These are phyloP conservation scores for Eucalyptus dawsonii DNA, from an alignment of 345 rosid genomes.

Conservation along the genomic window DNA sequence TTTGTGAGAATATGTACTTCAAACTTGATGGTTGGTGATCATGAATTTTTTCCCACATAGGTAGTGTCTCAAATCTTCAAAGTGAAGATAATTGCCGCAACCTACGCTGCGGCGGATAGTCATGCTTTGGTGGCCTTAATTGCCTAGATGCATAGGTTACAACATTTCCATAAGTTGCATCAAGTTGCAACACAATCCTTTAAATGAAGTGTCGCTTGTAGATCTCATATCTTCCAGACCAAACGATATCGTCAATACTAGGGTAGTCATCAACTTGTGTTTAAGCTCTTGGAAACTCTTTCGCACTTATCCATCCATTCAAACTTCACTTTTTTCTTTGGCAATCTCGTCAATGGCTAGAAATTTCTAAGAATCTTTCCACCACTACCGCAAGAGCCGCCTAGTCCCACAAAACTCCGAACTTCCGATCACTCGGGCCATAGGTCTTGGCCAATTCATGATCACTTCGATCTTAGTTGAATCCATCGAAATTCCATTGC, in stretches of 20 bases:
- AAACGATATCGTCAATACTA: accelerated
- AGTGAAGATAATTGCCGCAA: accelerated
- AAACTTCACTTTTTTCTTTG: no score
- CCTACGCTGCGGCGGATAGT: accelerated
- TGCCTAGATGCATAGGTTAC: no score
- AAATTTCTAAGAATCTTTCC: accelerated
- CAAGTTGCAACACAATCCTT: accelerated
- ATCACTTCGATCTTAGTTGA: accelerated
- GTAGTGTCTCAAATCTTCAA: no score
- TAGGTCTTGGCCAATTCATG: no score
- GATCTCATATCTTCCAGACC: accelerated
- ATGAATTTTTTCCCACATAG: accelerated
- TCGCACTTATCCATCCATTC: accelerated
- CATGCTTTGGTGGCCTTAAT: no score
- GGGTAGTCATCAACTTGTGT: no score
- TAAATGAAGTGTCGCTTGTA: accelerated
- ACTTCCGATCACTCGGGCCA: no score
- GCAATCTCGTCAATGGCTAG: accelerated
- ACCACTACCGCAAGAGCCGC: accelerated
- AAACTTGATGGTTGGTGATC: no score
- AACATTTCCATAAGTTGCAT: no score
- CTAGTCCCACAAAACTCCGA: accelerated
- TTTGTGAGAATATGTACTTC: no score
- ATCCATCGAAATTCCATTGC: accelerated
- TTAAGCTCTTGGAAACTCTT: no score